phyloP scores from a whole-genome alignment of 2,329 filamentous ascomycete species.

The Mycosphaerelloides madeirae region DNA sequence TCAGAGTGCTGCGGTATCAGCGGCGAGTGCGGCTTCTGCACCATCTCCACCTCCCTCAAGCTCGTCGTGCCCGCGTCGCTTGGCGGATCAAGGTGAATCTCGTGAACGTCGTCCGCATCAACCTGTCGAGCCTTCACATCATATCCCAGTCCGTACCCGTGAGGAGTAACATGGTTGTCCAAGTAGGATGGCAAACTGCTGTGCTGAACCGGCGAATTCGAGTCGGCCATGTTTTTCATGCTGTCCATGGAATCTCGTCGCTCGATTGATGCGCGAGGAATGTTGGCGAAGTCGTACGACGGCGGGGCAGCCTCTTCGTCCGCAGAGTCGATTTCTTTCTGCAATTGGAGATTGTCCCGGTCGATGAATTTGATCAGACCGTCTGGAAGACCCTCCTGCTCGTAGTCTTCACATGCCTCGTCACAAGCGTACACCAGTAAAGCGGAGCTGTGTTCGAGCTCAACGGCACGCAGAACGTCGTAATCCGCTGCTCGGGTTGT shows the following conservation, averaged over 20 bases:
- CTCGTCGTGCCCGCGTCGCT: background rate
- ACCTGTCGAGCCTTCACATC: background rate
- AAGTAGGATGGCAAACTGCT: too few relatives aligned
- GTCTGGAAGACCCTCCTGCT: conserved; percentile 16
- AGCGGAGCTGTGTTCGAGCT: conserved; percentile 48
- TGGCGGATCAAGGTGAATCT: conserved; percentile 8
- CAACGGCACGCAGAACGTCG: conserved; percentile 50
- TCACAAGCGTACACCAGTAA: conserved; percentile 58
- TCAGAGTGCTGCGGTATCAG: conserved; percentile 6
- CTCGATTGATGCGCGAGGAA: conserved; percentile 7
- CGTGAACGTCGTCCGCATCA: conserved; percentile 8
- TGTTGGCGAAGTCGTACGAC: conserved; percentile 1
- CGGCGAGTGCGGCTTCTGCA: conserved; percentile 18
- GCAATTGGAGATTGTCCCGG: conserved; percentile 24
- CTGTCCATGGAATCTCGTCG: conserved; percentile 10
- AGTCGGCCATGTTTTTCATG: background rate
- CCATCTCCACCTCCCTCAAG: conserved; percentile 23
- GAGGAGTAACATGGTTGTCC: background rate
- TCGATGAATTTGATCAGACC: conserved; percentile 25
- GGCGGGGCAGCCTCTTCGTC: background rate
- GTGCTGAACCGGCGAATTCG: background rate
- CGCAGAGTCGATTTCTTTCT: conserved; percentile 14
- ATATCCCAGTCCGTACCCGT: background rate
- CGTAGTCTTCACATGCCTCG: conserved; percentile 22
- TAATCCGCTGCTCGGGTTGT: conserved; percentile 37